Percentiles rank a stretch among this genome's conserved stretches.
Conservation (phyloP, 1,284 basidiomycete species). For the Ganoderma resinaceum region DNA sequence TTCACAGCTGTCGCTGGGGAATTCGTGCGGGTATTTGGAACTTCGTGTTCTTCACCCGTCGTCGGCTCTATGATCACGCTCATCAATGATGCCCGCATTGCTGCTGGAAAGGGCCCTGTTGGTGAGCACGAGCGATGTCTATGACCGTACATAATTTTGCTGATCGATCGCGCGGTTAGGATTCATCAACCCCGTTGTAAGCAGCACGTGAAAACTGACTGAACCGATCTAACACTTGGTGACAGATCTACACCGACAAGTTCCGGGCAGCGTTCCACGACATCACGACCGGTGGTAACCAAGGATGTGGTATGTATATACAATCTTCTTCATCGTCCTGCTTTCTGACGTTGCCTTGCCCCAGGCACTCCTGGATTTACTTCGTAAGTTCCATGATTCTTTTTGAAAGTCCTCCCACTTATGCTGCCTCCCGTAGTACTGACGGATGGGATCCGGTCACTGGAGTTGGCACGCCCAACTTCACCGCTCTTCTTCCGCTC, state of each 20-base stretch:
- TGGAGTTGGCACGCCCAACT: constrained; percentile 45
- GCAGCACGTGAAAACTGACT: constrained; percentile 15
- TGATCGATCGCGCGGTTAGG: constrained; percentile 22
- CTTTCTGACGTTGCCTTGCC: not conserved
- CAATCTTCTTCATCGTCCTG: not conserved
- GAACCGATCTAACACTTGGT: not conserved
- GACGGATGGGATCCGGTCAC: constrained; percentile 53
- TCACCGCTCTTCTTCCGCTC: constrained; percentile 37
- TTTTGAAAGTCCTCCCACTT: not conserved
- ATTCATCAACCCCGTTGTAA: constrained; percentile 46
- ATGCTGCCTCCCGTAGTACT: constrained; percentile 30
- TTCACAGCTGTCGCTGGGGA: constrained; percentile 33
- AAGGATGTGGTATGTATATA: constrained; percentile 48
- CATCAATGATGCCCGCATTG: constrained; percentile 51
- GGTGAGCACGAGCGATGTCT: constrained; percentile 29
- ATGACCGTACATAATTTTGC: not conserved
- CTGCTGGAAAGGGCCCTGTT: constrained; percentile 44
- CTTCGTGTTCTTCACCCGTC: constrained; percentile 46
- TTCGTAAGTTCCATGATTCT: constrained; percentile 37
- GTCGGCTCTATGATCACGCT: constrained; percentile 48
- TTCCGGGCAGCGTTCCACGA: constrained; percentile 54
- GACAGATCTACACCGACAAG: constrained; percentile 47
- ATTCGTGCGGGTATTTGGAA: constrained; percentile 43
- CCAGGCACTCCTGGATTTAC: constrained; percentile 42
- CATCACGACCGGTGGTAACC: constrained; percentile 54